Conservation (phyloP, 1,284 basidiomycete genomes). For the Cryptococcus amylolentus region DNA sequence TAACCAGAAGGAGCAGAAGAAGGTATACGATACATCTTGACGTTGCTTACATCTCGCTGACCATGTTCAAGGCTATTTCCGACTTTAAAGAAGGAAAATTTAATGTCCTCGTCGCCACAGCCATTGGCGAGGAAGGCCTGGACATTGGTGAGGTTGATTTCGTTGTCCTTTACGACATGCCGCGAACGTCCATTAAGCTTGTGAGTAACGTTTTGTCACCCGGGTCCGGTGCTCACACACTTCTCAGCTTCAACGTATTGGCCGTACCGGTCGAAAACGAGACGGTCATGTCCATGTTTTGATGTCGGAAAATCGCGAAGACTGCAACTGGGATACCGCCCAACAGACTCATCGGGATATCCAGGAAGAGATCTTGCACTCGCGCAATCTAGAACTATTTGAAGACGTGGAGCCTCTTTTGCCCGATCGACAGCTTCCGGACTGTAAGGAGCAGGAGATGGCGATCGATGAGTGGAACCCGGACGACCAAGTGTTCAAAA, state of each 20-base stretch:
- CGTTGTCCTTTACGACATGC: conserved; percentile 94
- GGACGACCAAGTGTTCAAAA: conserved; percentile 30
- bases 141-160: conserved; percentile 99
- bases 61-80: conserved; percentile 55
- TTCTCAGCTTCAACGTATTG: conserved; percentile 84
- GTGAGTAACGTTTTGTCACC: conserved; percentile 53
- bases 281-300: conserved; percentile 87
- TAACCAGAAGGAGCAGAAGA: conserved; percentile 85
- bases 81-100: conserved; percentile 83
- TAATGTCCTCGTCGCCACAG: conserved; percentile 93
- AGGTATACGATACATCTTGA: conserved; percentile 54
- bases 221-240: not conserved
- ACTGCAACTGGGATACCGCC: conserved; percentile 85
- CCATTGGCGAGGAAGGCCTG: conserved; percentile 97
- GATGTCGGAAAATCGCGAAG: conserved; percentile 88
- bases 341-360: conserved; percentile 84
- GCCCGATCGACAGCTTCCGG: conserved; percentile 71
- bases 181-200: conserved; percentile 95
- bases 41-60: not conserved
- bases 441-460: conserved; percentile 76
- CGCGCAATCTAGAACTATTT: conserved; percentile 84
- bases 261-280: conserved; percentile 90
- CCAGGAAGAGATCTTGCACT: conserved; percentile 80
- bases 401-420: conserved; percentile 84
- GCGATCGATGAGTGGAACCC: conserved; percentile 47